Conservation (phyloP, 1,139 yeast species). For the Debaryomyces robertsiae region DNA sequence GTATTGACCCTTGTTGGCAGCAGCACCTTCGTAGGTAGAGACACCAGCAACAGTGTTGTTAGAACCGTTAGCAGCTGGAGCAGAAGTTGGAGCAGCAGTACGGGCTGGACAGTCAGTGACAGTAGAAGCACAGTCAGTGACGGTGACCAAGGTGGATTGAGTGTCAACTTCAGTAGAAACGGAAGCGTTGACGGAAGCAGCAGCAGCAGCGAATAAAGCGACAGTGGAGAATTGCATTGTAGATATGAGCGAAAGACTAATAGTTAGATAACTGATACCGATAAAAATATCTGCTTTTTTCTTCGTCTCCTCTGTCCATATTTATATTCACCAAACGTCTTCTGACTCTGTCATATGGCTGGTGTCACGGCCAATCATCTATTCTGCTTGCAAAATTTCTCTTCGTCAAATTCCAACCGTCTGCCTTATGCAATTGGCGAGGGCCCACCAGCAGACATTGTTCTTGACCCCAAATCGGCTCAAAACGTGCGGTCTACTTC, state of each 20-base stretch:
- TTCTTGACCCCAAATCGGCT: conserved; percentile 2
- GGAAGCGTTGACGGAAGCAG: conserved; percentile 38
- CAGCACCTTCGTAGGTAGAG: conserved; percentile 45
- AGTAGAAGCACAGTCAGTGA: conserved; percentile 45
- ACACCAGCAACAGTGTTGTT: conserved; percentile 35
- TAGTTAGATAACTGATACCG: conserved; percentile 12
- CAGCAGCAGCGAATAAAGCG: conserved; percentile 48
- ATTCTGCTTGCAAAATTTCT: conserved; percentile 5
- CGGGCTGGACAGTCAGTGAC: conserved; percentile 46
- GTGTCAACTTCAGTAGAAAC: conserved; percentile 36
- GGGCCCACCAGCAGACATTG: neutral
- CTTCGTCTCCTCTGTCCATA: too few species aligned
- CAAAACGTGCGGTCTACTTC: conserved; percentile 2
- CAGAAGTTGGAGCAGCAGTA: conserved; percentile 21
- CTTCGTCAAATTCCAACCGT: neutral
- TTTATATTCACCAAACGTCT: conserved; percentile 1
- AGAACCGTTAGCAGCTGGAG: conserved; percentile 19
- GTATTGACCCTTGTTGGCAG: conserved; percentile 33
- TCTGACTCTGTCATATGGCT: neutral
- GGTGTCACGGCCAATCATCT: conserved; percentile 1
- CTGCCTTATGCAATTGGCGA: conserved; percentile 3
- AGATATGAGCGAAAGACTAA: conserved; percentile 31
- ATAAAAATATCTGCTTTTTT: neutral
- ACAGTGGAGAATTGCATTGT: conserved; percentile 50
- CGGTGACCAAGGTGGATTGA: conserved; percentile 38